These are phyloP conservation scores for Diaporthe destruens DNA, from an alignment of 2,329 filamentous ascomycete species.

Conservation along the genomic window DNA sequence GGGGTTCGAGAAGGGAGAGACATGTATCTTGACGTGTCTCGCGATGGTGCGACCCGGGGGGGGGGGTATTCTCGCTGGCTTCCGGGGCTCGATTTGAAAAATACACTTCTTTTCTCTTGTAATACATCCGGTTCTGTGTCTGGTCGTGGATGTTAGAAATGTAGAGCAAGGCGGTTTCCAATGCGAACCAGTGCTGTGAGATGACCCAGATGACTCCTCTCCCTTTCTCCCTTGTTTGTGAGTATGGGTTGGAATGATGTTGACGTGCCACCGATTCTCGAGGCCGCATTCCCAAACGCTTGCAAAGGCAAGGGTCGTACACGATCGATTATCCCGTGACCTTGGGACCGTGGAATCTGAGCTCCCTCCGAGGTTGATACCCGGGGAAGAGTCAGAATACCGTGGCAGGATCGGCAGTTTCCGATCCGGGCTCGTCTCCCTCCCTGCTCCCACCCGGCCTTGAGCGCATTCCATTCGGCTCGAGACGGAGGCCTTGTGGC, in stretches of 20 bases:
- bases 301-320: not conserved
- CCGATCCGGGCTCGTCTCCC: not conserved
- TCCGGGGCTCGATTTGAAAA: not conserved
- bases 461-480: not conserved
- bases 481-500: not conserved
- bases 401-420: not conserved
- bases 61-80: not conserved
- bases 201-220: not conserved
- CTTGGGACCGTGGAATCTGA: not conserved
- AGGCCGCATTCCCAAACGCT: not conserved
- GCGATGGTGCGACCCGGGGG: constrained; percentile 13
- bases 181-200: not conserved
- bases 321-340: not conserved
- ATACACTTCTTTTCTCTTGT: constrained; percentile 5
- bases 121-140: constrained; percentile 6
- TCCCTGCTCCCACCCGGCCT: not conserved
- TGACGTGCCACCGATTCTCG: not conserved
- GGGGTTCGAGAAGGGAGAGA: not conserved
- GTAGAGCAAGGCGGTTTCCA: not conserved
- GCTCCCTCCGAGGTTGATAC: not conserved
- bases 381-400: not conserved
- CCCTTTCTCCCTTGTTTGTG: too few species aligned
- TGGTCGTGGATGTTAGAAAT: not conserved
- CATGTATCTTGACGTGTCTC: constrained; percentile 31
- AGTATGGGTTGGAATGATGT: not conserved